Evolutionary conservation across 2,329 filamentous ascomycete genomes (phyloP), one percentile per base, ranked within the genome.

Genomic region (Cryphonectria parasitica): DNA sequence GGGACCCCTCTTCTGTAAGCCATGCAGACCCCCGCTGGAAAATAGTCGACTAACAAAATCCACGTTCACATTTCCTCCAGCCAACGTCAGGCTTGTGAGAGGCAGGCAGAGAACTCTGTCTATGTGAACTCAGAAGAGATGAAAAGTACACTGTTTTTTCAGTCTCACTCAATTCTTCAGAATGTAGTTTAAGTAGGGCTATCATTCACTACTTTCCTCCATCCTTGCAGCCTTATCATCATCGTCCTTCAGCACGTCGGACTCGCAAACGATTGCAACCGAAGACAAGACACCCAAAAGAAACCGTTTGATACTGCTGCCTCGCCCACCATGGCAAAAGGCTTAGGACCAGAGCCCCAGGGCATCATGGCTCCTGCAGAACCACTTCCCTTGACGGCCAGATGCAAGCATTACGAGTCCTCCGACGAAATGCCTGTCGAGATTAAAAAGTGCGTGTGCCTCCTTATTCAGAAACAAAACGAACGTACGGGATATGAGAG

Each of bases 391-490:
- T 81, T 90, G 66, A 91, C 88, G 1, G 86, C 87, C 71, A 82
- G 89, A 45, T 92, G 91, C 75, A 89, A 92, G 75, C 94, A 97
- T 80, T 98, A 97, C 82, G 83, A 88, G 56, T 80, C 85, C 41
- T 82, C 88, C 15, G 82, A 87, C 41, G 88, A 97, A 73, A 92
- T 98, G 11, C 94, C 94, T 0, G 90, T 87, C 84, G 90, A 97
- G 76, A 89, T 97, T 69, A 91, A 93, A 79, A 98, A 97, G 93
- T 96, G 80, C 77, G 83, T 76, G 3, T 17, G 22, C 13, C n/a
- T 56, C 41, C 45, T 34, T 10, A 17, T 19, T 19, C 7, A 28
- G 36, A 39, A 15, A 22, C 19, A 19, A n/a, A n/a, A 49, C 39
- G 61, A 39, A 39, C 36, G 8, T 15, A 64, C 45, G 36, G 15